Percentiles rank a stretch among this genome's conserved stretches.
phyloP scores from a whole-genome alignment of 495 filamentous ascomycete species.

The Penicillium nucicola region DNA sequence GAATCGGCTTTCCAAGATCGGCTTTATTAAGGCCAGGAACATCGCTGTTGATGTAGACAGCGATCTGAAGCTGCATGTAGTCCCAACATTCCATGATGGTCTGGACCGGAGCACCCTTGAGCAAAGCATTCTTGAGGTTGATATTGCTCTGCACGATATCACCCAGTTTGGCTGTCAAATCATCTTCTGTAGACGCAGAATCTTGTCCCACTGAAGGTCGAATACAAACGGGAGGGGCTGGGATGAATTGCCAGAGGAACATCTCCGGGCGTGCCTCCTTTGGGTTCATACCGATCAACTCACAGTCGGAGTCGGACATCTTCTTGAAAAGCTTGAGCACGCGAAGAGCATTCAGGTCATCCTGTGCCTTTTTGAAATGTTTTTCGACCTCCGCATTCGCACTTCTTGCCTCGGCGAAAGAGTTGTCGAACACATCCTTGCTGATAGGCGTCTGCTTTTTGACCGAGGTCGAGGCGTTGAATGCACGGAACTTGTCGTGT shows the following conservation, averaged over 20 bases:
- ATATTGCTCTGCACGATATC: slow-evolving; percentile 91
- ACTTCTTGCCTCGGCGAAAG: slow-evolving; percentile 72
- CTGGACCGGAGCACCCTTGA: slow-evolving; percentile 76
- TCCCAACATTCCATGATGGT: slow-evolving; percentile 99
- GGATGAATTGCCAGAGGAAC: slow-evolving; percentile 96
- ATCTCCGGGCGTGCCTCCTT: slow-evolving; percentile 87
- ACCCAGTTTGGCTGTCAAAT: slow-evolving; percentile 88
- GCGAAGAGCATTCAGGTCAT: slow-evolving; percentile 86
- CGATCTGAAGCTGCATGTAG: slow-evolving; percentile 88
- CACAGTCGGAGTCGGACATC: slow-evolving; percentile 82
- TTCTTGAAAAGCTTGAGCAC: slow-evolving; percentile 88
- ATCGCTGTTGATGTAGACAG: slow-evolving; percentile 96
- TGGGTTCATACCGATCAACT: slow-evolving; percentile 84
- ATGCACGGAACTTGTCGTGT: slow-evolving; percentile 88
- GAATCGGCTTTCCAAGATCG: slow-evolving; percentile 73
- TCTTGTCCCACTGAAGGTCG: slow-evolving; percentile 92
- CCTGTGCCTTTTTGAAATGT: slow-evolving; percentile 83
- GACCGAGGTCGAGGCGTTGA: slow-evolving; percentile 77
- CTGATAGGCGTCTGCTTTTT: slow-evolving; percentile 76
- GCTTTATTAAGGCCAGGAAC: slow-evolving; percentile 81
- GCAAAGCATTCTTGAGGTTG: slow-evolving; percentile 71
- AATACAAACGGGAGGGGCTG: slow-evolving; percentile 89
- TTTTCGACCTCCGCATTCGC: slow-evolving; percentile 80
- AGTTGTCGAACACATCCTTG: slow-evolving; percentile 79
- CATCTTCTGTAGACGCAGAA: slow-evolving; percentile 87